Evolutionary conservation across 495 filamentous ascomycete species (phyloP), one percentile per base, ranked within the genome.

Genomic region (Neurospora sp.): DNA sequence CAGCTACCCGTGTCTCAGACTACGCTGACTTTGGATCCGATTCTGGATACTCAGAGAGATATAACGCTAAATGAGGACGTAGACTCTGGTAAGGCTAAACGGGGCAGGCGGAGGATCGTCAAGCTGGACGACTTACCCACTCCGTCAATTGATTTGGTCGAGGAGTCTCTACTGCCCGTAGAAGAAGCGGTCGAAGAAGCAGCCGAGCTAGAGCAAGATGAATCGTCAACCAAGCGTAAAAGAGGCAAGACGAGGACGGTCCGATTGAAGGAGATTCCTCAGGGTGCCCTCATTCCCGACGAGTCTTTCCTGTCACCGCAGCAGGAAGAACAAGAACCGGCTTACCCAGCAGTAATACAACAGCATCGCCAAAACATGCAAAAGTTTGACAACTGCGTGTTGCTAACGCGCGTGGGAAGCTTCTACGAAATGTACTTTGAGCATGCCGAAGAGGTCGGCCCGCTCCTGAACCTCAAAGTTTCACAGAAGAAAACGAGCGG

Each of bases 401-500:
- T 99, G 28, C 83, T 99, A 71, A 99, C 96, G 5, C 87, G 94
- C 42, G 93, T 99, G 17, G 96, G 96, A 69, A 89, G 92, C 71
- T 99, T 99, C 82, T 99, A 98, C 83, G 96, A 98, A 88, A 84
- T 99, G 70, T 99, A 98, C 82, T 95, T 98, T 78, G 90, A 94
- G 73, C 93, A 98, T 79, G 96, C 96, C 8, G 92, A 95, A 70
- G 91, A 97, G 76, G 89, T 92, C 75, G 96, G 91, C 5, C 92
- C 94, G 24, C 84, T 95, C 36, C 86, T 99, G 74, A 95, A 93
- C 76, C 81, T 99, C 75, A 99, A 99, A 81, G 89, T 96, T 73
- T 91, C 90, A n/a, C 84, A 88, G 69, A 95, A 92, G 83, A 92
- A 88, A 83, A 94, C 91, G 31, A 91, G 81, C 75, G 89, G 88